Evolutionary conservation across 2,329 filamentous ascomycete genomes (phyloP).

Genomic region (Aspergillus transmontanensis): DNA sequence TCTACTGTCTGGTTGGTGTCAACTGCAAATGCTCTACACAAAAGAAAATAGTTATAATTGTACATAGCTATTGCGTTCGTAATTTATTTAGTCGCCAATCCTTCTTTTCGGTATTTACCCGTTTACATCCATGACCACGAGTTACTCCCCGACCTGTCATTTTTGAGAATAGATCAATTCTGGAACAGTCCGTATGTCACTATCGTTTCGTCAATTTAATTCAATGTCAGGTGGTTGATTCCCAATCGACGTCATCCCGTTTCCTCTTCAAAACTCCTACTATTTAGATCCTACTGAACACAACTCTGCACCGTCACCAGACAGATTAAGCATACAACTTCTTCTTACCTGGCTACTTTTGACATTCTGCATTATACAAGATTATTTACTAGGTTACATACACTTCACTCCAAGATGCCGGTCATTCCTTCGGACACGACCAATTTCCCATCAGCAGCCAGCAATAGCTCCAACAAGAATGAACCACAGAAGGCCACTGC

Average conservation of each 20-base stretch:
- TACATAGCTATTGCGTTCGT: not conserved
- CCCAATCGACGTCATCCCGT: not conserved
- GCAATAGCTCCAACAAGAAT: slow-evolving; percentile 26
- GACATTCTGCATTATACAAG: not conserved
- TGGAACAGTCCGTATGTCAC: not conserved
- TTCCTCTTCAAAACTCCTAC: not conserved
- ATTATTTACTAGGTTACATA: not conserved
- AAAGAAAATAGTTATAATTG: not conserved
- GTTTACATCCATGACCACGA: not conserved
- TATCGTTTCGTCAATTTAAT: not conserved
- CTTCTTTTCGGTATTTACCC: not conserved
- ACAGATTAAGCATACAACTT: not conserved
- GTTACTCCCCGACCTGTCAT: not conserved
- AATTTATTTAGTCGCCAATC: not conserved
- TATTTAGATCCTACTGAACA: not conserved
- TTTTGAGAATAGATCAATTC: not conserved
- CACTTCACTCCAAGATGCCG: slow-evolving; percentile 26
- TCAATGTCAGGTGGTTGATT: not conserved
- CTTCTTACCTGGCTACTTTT: not conserved
- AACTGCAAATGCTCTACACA: too few relatives aligned
- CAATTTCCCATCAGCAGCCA: slow-evolving; percentile 24
- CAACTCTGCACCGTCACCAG: not conserved
- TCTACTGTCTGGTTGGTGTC: too few relatives aligned
- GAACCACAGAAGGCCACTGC: slow-evolving; percentile 42
- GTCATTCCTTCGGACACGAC: slow-evolving; percentile 30